Base-by-base conservation (phyloP, 2,329 filamentous ascomycete genomes). In the Colletotrichum lupini region DNA sequence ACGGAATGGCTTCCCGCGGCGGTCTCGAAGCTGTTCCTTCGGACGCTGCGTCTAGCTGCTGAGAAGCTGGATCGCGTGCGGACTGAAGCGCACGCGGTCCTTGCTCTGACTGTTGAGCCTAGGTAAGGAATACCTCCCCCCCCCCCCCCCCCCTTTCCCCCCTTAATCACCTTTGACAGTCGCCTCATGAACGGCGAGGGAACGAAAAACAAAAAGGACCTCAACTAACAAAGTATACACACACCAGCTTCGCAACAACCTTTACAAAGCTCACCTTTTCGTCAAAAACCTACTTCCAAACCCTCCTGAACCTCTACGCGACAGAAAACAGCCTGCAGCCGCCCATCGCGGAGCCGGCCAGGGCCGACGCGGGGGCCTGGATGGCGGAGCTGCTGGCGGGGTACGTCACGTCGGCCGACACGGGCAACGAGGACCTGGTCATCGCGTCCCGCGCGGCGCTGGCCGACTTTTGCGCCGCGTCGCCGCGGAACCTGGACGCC, bases 51-150 rank as follows among this genome's bases (percentile, higher is more conserved):
- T 1, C 87, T 98, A 16, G 92, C 95, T 2, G 90, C 94, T 0
- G 97, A 99, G 82, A 98, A 97, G 80, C 87, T 98, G 2, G 96
- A 98, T 81, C 93, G 94, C 75, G 93, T 98, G 22, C 91, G 97
- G 28, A 85, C 90, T 0, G 88, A 91, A 75, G 93, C 92, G 1
- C 91, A 92, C 74, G 82, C 85, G 37, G 87, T 87, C 11, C 77
- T 92, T 58, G 82, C 83, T 5, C 76, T 88, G 58, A 77, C 84
- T 26, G 76, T 90, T n/a, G 75, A 82, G 30, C 74, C 84, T 28
- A 82, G 81, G 90, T 92, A 80, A 70, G 60, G 84, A 81, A 19
- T 6, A 19, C 42, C 26, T 42, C 19, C 37, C 11, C 32, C 28
- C 46, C 28, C 28, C 28, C 35, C 28, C 46, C 28, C 28, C 30